phyloP scores from a whole-genome alignment of 495 filamentous ascomycete genomes.

The Chaetomium tenue region DNA sequence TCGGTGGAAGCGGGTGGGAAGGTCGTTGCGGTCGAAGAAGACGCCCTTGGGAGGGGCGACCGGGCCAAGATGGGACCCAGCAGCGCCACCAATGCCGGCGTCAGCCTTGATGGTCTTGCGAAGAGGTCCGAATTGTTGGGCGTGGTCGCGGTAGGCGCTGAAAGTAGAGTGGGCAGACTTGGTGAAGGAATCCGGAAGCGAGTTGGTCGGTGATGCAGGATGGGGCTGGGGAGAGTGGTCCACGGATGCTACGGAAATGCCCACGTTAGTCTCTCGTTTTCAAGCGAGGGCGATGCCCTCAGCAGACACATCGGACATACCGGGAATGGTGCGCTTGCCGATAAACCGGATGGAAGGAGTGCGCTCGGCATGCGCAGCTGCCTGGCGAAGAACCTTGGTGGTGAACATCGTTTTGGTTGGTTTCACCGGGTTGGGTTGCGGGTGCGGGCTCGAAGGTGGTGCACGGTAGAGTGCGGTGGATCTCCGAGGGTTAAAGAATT shows the following conservation, averaged over 20 bases:
- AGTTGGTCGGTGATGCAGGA: constrained; percentile 55
- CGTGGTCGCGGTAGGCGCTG: constrained; percentile 85
- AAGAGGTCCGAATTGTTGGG: constrained; percentile 91
- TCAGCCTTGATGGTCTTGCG: constrained; percentile 52
- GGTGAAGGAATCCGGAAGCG: constrained; percentile 62
- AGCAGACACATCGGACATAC: constrained; percentile 51
- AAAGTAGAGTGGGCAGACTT: constrained; percentile 64
- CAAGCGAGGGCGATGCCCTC: constrained; percentile 18
- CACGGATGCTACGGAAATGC: constrained; percentile 54
- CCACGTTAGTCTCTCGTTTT: background rate
- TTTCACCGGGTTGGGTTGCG: background rate
- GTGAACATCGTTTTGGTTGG: constrained; percentile 54
- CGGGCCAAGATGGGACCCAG: constrained; percentile 67
- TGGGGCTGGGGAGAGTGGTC: constrained; percentile 78
- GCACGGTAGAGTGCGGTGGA: background rate
- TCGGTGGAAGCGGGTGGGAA: constrained; percentile 79
- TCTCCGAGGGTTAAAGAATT: background rate
- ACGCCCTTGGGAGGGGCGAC: constrained; percentile 68
- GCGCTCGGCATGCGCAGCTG: constrained; percentile 60
- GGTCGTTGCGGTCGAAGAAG: constrained; percentile 84
- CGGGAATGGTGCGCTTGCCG: constrained; percentile 77
- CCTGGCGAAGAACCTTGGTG: constrained; percentile 65
- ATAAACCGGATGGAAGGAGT: constrained; percentile 88
- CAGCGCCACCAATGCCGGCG: constrained; percentile 59
- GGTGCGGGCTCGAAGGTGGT: background rate